Percentiles rank a stretch among this genome's conserved stretches.
These are phyloP conservation scores for Whalleya microplaca DNA, from an alignment of 2,329 filamentous ascomycete species.

Conservation along the genomic window DNA sequence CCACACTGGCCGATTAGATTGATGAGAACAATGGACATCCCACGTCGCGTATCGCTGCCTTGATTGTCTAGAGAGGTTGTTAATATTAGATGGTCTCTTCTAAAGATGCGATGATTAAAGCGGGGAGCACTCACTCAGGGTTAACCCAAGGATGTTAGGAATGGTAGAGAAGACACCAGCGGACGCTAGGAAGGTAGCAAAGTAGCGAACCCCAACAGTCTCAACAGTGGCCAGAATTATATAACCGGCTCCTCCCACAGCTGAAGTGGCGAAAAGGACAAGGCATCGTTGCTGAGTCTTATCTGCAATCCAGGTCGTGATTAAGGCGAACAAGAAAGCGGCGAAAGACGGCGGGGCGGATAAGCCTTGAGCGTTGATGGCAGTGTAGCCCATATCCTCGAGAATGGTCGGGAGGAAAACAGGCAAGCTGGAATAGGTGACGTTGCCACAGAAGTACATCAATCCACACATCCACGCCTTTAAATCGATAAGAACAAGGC, in stretches of 20 bases:
- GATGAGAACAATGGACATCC: slow-evolving; percentile 33
- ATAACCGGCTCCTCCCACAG: slow-evolving; percentile 32
- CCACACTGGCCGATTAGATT: slow-evolving; percentile 34
- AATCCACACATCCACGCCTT: slow-evolving; percentile 74
- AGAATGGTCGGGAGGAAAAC: slow-evolving; percentile 87
- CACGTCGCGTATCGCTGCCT: slow-evolving; percentile 32
- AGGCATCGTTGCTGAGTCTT: slow-evolving; percentile 33
- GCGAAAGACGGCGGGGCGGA: slow-evolving; percentile 32
- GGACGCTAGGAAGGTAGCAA: slow-evolving; percentile 50
- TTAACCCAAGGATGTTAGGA: slow-evolving; percentile 31
- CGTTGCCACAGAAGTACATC: slow-evolving; percentile 88
- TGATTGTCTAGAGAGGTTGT: slow-evolving; percentile 30
- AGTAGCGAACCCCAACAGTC: slow-evolving; percentile 47
- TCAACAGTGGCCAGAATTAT: slow-evolving; percentile 35
- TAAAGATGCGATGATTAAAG: background rate
- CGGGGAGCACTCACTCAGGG: slow-evolving; percentile 27
- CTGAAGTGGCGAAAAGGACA: slow-evolving; percentile 24
- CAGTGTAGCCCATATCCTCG: slow-evolving; percentile 69
- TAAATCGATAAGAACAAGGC: slow-evolving; percentile 63
- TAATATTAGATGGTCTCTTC: background rate
- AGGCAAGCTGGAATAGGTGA: slow-evolving; percentile 84
- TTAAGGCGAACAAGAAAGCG: slow-evolving; percentile 31
- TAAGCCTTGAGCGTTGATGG: slow-evolving; percentile 32
- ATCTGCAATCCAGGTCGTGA: slow-evolving; percentile 33
- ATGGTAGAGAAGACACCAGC: slow-evolving; percentile 42